Conservation (phyloP, 495 filamentous ascomycete species). For the Penicillium ochrochloron region DNA sequence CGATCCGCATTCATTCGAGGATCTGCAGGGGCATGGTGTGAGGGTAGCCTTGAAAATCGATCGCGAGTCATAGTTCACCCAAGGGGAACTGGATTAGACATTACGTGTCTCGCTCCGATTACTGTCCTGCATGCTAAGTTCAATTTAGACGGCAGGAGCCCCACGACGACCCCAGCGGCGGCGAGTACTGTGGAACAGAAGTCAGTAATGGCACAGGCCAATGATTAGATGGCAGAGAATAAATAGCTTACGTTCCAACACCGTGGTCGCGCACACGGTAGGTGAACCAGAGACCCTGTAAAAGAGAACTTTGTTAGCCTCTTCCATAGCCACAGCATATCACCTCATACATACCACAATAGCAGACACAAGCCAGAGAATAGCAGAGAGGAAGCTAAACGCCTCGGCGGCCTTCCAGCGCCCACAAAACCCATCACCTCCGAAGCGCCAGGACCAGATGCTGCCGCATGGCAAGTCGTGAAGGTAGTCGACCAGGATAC, state of each 20-base stretch:
- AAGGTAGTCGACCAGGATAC: slow-evolving; percentile 62
- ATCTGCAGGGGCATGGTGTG: not conserved
- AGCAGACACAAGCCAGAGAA: slow-evolving; percentile 66
- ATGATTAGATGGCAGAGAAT: not conserved
- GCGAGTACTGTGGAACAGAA: slow-evolving; percentile 8
- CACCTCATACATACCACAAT: slow-evolving; percentile 48
- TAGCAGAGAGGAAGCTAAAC: slow-evolving; percentile 69
- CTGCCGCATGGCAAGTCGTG: slow-evolving; percentile 57
- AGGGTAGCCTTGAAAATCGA: not conserved
- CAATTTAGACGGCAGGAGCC: slow-evolving; percentile 11
- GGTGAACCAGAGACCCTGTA: slow-evolving; percentile 51
- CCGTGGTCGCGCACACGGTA: slow-evolving; percentile 36
- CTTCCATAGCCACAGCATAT: not conserved
- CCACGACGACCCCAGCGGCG: slow-evolving; percentile 30
- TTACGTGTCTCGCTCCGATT: not conserved
- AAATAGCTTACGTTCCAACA: slow-evolving; percentile 20
- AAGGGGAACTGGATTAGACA: not conserved
- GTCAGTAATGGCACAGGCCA: slow-evolving; percentile 8
- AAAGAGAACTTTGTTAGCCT: not conserved
- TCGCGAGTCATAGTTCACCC: not conserved
- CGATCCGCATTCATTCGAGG: slow-evolving; percentile 4
- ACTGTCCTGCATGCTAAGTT: not conserved
- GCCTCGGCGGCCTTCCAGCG: slow-evolving; percentile 70
- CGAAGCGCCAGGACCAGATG: slow-evolving; percentile 55
- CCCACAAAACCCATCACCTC: slow-evolving; percentile 48